Conservation (phyloP, 108 stramenopile genomes). For the Nannochloropsis salina region DNA sequence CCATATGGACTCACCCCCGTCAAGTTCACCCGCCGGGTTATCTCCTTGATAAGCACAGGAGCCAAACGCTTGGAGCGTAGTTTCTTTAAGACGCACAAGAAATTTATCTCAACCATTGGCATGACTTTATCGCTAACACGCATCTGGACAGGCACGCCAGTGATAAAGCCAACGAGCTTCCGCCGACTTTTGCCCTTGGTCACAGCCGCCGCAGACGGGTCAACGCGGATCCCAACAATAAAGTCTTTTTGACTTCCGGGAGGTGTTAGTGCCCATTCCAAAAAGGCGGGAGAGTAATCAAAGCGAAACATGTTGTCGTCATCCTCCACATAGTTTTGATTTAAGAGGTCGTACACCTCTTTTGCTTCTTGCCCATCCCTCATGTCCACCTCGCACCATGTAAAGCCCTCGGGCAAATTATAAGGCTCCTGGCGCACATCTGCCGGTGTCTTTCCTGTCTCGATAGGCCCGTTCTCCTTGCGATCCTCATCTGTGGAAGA, state of each 20-base stretch:
- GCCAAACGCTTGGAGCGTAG: slow-evolving; percentile 90
- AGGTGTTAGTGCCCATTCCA: slow-evolving; percentile 84
- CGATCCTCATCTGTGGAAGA: slow-evolving; percentile 39
- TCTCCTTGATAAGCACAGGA: slow-evolving; percentile 97
- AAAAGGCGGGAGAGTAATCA: slow-evolving; percentile 81
- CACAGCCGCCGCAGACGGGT: neutral
- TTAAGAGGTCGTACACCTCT: slow-evolving; percentile 88
- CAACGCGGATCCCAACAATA: neutral
- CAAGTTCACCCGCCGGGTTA: slow-evolving; percentile 88
- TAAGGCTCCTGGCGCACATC: slow-evolving; percentile 82
- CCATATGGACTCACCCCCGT: neutral
- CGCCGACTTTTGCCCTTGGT: slow-evolving; percentile 55
- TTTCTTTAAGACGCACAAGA: slow-evolving; percentile 98
- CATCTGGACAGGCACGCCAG: slow-evolving; percentile 72
- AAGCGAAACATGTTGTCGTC: slow-evolving; percentile 96
- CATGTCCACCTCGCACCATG: slow-evolving; percentile 82
- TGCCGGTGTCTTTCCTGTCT: slow-evolving; percentile 58
- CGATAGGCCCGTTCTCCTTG: slow-evolving; percentile 68
- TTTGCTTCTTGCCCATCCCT: slow-evolving; percentile 42
- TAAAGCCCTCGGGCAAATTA: slow-evolving; percentile 92
- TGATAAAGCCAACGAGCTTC: slow-evolving; percentile 90
- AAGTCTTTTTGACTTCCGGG: slow-evolving; percentile 59
- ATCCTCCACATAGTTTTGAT: slow-evolving; percentile 98
- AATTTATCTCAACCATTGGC: slow-evolving; percentile 91
- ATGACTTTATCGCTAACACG: slow-evolving; percentile 36